Base-by-base conservation (phyloP, 305 asterid genomes). In the Fraxinus velutina region DNA sequence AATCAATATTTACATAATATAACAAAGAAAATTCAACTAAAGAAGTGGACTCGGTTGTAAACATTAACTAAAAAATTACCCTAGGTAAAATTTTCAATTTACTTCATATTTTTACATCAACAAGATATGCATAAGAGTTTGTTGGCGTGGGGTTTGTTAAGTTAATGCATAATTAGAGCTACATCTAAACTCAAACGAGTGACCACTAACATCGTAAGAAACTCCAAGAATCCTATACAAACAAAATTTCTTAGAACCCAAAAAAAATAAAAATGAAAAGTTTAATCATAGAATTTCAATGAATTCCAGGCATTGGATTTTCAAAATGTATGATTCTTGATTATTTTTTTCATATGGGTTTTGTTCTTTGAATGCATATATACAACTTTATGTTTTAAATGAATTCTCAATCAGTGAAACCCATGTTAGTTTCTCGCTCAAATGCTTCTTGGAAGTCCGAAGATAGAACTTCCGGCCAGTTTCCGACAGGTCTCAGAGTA, bases 401-500 rank as follows among this genome's bases (percentile, higher is more conserved):
- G 97, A 90, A 89, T 93, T 73, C 73, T 79, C 80, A 81, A 78
- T 10, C 62, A 81, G 91, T 78, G 75, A 92, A 91, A 75, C 81
- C 79, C 80, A 82, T 83, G 86, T 72, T 90, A 73, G 80, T 22
- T 80, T 57, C 89, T 2, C 75, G 86, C 57, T 90, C 93, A n/a
- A 87, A 83, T 81, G 87, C 73, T 83, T 83, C 91, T 1, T 88
- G 90, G 89, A 93, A 87, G 89, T 85, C 96, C 80, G 88, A 79
- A 30, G 95, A 92, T 57, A 94, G 68, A 4, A 93, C 84, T 81
- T 55, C 94, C 74, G 94, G 89, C 84, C 90, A 90, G 85, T 94
- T 94, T 83, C 97, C 97, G 86, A 94, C 86, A 37, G 98, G 98
- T 57, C 89, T 94, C 13, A 89, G 95, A 74, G 98, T 94, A 0